A percentile compares a stretch with the other conserved stretches of the same genome.
Evolutionary conservation across 192 early-diverging fungal genomes (phyloP).

Genomic region (Coemansia sp.): DNA sequence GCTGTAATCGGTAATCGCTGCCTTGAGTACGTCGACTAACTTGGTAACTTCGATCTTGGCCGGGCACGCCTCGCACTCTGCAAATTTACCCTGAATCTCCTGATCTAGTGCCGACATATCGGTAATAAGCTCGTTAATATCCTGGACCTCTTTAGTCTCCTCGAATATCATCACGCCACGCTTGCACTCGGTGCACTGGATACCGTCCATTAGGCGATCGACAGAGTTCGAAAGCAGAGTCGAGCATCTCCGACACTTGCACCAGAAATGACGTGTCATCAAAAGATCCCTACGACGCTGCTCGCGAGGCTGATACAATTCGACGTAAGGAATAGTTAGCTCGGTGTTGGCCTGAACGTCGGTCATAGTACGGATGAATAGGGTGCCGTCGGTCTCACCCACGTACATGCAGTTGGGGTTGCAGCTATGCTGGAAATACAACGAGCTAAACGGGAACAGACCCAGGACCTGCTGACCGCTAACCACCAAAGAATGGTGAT

Average conservation of each 20-base stretch:
- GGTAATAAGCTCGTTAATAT: constrained; percentile 63
- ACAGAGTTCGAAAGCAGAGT: constrained; percentile 66
- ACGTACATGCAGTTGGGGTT: constrained; percentile 74
- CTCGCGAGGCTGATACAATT: constrained; percentile 70
- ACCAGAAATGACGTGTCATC: constrained; percentile 74
- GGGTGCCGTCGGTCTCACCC: constrained; percentile 58
- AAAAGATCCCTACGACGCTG: constrained; percentile 73
- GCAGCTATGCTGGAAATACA: constrained; percentile 79
- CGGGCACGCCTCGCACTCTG: constrained; percentile 58
- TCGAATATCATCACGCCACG: constrained; percentile 62
- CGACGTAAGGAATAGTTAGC: constrained; percentile 70
- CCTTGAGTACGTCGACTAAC: constrained; percentile 60
- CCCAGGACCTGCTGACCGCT: constrained; percentile 65
- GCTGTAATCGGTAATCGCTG: constrained; percentile 56
- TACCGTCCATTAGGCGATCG: constrained; percentile 72
- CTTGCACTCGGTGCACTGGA: constrained; percentile 65
- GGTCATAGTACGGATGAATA: constrained; percentile 65
- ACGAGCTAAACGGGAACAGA: constrained; percentile 71
- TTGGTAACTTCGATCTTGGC: constrained; percentile 55
- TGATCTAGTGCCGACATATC: constrained; percentile 57
- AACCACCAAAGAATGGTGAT: constrained; percentile 64
- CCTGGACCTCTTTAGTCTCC: constrained; percentile 64
- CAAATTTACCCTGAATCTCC: constrained; percentile 62
- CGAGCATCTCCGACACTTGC: constrained; percentile 73
- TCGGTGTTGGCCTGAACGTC: constrained; percentile 63